Conservation (phyloP, 139 green algal species). For the Ettlia oleoabundans region DNA sequence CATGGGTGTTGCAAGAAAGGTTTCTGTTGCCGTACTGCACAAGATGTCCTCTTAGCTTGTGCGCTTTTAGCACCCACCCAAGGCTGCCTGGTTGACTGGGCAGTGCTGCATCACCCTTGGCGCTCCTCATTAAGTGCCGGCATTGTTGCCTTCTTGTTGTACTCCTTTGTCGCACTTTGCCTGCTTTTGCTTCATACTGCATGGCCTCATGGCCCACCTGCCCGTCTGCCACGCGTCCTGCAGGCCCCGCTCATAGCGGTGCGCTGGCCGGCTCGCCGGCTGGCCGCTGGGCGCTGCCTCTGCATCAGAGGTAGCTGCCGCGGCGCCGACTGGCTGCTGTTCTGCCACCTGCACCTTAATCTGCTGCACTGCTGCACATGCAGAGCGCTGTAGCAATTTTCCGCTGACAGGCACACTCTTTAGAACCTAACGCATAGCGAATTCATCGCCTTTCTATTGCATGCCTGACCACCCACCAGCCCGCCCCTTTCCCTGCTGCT, state of each 20-base stretch:
- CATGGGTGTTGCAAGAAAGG: too few relatives aligned
- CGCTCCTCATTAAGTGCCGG: background rate
- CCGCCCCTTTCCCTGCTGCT: background rate
- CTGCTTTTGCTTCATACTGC: background rate
- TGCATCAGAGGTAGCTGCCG: background rate
- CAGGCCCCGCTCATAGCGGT: conserved; percentile 15
- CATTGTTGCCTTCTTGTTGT: background rate
- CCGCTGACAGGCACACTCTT: too few relatives aligned
- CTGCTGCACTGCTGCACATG: background rate
- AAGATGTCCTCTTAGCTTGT: too few relatives aligned
- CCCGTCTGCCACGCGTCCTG: background rate
- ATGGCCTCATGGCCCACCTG: background rate
- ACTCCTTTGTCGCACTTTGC: background rate
- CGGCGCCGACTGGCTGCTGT: background rate
- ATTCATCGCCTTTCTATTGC: too few relatives aligned
- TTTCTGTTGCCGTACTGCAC: too few relatives aligned
- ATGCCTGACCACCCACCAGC: background rate
- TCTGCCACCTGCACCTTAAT: background rate
- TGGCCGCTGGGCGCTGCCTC: background rate
- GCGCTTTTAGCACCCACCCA: too few relatives aligned
- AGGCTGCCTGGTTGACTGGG: too few relatives aligned
- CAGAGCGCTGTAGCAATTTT: background rate
- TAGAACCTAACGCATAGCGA: too few relatives aligned
- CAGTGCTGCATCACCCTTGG: background rate
- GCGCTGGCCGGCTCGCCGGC: background rate